phyloP scores from a whole-genome alignment of 805 yeast genomes.

The Hemisphaericaspora nanyangensis region DNA sequence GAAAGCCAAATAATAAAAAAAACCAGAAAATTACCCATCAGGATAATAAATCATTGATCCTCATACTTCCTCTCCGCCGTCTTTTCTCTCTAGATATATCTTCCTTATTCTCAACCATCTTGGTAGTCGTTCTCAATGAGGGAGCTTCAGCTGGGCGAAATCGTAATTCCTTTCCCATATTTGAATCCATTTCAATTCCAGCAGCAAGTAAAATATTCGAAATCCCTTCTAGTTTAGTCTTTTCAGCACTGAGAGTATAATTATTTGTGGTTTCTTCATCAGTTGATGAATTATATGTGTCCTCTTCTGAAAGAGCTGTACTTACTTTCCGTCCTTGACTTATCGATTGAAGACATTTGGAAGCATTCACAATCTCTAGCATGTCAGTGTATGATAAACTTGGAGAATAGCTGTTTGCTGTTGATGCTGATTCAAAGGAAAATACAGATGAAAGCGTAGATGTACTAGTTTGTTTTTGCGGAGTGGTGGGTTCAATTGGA shows the following conservation, averaged over 20 bases:
- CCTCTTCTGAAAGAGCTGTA: background rate
- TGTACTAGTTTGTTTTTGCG: background rate
- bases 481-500: background rate
- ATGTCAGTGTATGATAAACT: constrained; percentile 15
- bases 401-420: background rate
- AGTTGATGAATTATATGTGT: background rate
- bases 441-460: constrained; percentile 4
- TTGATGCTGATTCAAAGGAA: constrained; percentile 1
- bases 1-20: too few species aligned
- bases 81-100: background rate
- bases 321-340: background rate
- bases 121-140: constrained; percentile 1
- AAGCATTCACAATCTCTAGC: constrained; percentile 32
- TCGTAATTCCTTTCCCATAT: background rate
- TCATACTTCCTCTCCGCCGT: constrained; percentile 19
- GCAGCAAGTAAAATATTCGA: constrained; percentile 27
- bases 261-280: constrained; percentile 6
- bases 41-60: constrained; percentile 28
- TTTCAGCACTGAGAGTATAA: constrained; percentile 4
- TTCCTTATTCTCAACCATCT: background rate
- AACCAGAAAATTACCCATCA: too few species aligned
- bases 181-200: background rate
- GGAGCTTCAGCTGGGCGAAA: background rate
- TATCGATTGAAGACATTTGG: constrained; percentile 31
- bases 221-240: constrained; percentile 16